Percentiles rank a stretch among this genome's conserved stretches.
Conservation (phyloP, 2,329 filamentous ascomycete species). For the Sarocladium kiliense region DNA sequence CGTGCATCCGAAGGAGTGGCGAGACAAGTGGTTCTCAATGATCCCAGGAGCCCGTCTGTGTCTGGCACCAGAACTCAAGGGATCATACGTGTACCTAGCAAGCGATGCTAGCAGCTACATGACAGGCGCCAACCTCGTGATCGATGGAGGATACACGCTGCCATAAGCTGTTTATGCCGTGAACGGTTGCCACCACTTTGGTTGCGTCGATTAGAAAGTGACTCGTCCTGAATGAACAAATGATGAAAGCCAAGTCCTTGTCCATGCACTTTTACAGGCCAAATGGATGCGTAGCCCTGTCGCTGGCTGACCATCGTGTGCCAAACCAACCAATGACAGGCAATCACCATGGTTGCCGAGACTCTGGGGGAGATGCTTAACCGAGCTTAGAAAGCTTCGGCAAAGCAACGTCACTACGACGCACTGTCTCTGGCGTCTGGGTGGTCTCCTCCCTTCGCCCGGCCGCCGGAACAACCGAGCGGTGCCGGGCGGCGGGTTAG, state of each 20-base stretch:
- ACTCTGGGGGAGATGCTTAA: background rate
- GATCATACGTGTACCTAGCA: constrained; percentile 28
- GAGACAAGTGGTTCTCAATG: too few relatives aligned
- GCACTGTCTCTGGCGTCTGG: too few relatives aligned
- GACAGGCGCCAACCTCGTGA: constrained; percentile 31
- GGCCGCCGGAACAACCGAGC: constrained; percentile 1
- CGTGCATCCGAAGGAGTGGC: too few relatives aligned
- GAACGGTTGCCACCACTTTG: too few relatives aligned
- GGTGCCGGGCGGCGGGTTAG: constrained; percentile 4
- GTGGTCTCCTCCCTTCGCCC: constrained; percentile 6
- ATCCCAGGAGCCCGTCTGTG: too few relatives aligned
- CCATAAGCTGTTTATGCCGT: too few relatives aligned
- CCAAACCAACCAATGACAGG: too few relatives aligned
- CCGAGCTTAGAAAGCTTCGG: background rate
- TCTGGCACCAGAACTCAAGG: constrained; percentile 24
- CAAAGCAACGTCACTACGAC: background rate
- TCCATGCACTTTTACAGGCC: too few relatives aligned
- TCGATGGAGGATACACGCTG: constrained; percentile 30
- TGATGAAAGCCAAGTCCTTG: constrained; percentile 1
- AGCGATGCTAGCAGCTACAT: constrained; percentile 31
- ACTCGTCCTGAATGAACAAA: too few relatives aligned
- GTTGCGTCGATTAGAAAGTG: too few relatives aligned
- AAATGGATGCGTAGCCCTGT: background rate
- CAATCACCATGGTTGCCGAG: background rate
- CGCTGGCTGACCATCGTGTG: background rate